phyloP scores from a whole-genome alignment of 805 yeast species.

The Sugiyamaella mastotermitis region DNA sequence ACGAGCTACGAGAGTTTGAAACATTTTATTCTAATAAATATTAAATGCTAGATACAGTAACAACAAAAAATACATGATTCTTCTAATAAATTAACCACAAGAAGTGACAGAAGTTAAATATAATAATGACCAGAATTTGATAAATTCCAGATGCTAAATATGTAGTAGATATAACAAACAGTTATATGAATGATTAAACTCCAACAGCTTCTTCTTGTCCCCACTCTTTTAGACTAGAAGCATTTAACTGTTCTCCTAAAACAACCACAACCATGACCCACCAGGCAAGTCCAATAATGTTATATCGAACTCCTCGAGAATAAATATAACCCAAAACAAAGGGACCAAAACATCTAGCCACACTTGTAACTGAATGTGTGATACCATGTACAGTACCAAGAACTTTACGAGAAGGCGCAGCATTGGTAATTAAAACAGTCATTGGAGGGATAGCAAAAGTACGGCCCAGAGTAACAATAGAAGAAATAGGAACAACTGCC shows the following conservation, averaged over 20 bases:
- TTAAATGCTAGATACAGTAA: no score
- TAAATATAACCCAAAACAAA: slow-evolving; percentile 21
- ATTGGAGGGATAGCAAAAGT: slow-evolving; percentile 25
- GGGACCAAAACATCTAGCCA: slow-evolving; percentile 21
- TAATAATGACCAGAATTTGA: neutral
- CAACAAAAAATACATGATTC: no score
- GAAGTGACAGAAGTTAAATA: no score
- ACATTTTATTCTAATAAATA: no score
- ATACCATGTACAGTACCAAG: slow-evolving; percentile 25
- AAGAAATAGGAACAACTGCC: slow-evolving; percentile 11
- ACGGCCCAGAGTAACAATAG: slow-evolving; percentile 18
- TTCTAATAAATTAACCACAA: no score
- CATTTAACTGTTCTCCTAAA: slow-evolving; percentile 15
- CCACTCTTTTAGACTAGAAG: slow-evolving; percentile 21
- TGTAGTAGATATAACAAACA: no score
- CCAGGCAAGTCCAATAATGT: slow-evolving; percentile 21
- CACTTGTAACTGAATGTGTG: slow-evolving; percentile 19
- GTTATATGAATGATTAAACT: no score
- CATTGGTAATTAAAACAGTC: slow-evolving; percentile 23
- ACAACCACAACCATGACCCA: slow-evolving; percentile 21
- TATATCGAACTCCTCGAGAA: slow-evolving; percentile 19
- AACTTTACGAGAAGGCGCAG: slow-evolving; percentile 20
- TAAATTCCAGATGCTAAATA: neutral
- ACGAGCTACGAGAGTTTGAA: no score
- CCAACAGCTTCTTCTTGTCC: slow-evolving; percentile 9